Base-by-base conservation (phyloP, 176 grass and related monocot species). In the Triticum urartu region DNA sequence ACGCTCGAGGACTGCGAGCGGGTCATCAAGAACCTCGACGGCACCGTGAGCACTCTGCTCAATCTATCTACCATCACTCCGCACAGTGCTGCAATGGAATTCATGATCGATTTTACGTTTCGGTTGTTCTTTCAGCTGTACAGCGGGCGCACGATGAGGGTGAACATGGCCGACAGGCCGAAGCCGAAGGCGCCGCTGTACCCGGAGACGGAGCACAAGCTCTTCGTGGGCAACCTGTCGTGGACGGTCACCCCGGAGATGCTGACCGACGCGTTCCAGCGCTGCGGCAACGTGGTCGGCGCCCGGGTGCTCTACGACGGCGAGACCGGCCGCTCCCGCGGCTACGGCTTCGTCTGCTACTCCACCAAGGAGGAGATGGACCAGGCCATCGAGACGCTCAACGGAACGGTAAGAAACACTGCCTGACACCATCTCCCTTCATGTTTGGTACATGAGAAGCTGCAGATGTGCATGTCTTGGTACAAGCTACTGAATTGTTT, bases 291-390 rank as follows among this genome's bases (percentile, higher is more conserved):
- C 0, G 92, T 98, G 33, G 91, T 98, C 0, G 90, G 93, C 1
- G 92, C 92, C 7, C 82, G 97, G 50, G 92, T 98, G 39, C 92
- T 98, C 45, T 89, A 88, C 39, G 94, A 98, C 28, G 97, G 97
- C 5, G 97, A 98, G 63, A 95, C 90, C 0, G 93, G 97, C 11
- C 84, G 94, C 6, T 95, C 93, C 11, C 71, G 97, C 0, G 94
- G 97, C 28, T 98, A 98, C 1, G 97, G 97, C 17, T 98, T 98
- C 52, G 92, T 98, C 39, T 96, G 94, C 88, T 95, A 94, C 70
- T 91, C 92, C 1, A 88, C 85, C 79, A 92, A 85, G 87, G 97
- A 98, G 72, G 97, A 98, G 90, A 96, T 98, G 94, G 92, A 94
- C 15, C 81, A 85, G 24, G 94, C 97, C 1, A 62, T 98, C n/a